Evolutionary conservation across 257 asterid genomes (phyloP).

Genomic region (Lantana camara): DNA sequence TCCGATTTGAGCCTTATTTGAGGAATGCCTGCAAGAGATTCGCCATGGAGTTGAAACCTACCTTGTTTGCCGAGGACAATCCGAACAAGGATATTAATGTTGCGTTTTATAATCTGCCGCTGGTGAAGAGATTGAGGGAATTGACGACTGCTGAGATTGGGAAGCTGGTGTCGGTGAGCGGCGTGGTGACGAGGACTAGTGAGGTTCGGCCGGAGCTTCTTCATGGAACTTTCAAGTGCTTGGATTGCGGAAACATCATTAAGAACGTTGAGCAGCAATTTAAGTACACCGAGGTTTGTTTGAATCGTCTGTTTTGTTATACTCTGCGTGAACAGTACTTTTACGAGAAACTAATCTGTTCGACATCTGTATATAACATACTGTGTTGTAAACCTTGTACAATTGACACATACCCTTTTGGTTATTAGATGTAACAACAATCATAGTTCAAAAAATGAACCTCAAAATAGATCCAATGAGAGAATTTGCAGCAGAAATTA

Average conservation of each 20-base stretch:
- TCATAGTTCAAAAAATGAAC: background rate
- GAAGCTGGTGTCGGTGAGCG: constrained; percentile 87
- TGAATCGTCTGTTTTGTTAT: background rate
- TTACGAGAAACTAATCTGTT: constrained; percentile 2
- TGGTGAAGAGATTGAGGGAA: constrained; percentile 83
- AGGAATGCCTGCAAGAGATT: constrained; percentile 91
- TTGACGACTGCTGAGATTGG: constrained; percentile 85
- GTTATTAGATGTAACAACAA: background rate
- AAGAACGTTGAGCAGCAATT: constrained; percentile 89
- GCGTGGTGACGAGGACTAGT: constrained; percentile 94
- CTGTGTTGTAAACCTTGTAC: background rate
- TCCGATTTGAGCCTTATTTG: constrained; percentile 79
- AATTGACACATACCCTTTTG: background rate
- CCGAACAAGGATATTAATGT: constrained; percentile 83
- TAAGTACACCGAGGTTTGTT: constrained; percentile 90
- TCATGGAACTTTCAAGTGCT: constrained; percentile 85
- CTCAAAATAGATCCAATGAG: background rate
- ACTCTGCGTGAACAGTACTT: background rate
- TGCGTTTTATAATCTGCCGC: constrained; percentile 86
- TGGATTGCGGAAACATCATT: constrained; percentile 78
- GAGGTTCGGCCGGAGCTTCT: constrained; percentile 98
- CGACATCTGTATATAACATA: background rate
- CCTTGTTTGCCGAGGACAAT: constrained; percentile 73
- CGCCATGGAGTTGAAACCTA: constrained; percentile 76
- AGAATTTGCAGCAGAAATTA: background rate